Evolutionary conservation across 495 filamentous ascomycete species (phyloP).

Genomic region (Penicillium tannophilum): DNA sequence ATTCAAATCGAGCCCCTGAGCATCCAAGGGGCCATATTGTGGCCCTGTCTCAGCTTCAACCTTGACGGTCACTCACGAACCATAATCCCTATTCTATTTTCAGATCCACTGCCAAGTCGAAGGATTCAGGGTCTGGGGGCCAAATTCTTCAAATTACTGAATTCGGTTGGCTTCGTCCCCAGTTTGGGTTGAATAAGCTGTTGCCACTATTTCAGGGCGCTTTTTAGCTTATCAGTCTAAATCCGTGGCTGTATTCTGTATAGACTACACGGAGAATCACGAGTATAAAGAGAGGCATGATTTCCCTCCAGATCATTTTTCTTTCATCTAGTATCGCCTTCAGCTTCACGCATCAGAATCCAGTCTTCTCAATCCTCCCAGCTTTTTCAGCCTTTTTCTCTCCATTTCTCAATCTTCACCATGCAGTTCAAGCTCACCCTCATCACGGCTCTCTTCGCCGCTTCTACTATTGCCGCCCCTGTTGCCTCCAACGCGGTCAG

Average conservation of each 20-base stretch:
- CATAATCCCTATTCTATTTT: background rate
- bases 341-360: background rate
- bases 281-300: background rate
- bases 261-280: background rate
- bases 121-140: background rate
- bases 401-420: background rate
- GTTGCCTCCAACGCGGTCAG: constrained; percentile 2
- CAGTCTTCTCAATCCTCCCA: background rate
- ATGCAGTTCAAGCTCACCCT: constrained; percentile 11
- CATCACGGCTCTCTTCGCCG: constrained; percentile 10
- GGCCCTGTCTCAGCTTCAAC: background rate
- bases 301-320: background rate
- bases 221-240: background rate
- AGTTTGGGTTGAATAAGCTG: background rate
- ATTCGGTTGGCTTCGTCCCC: background rate
- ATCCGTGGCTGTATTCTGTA: background rate
- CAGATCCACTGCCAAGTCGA: background rate
- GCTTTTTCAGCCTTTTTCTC: background rate
- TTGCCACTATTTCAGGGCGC: background rate
- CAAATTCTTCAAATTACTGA: background rate
- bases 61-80: background rate
- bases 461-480: constrained; percentile 6
- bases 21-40: background rate
- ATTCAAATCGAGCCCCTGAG: background rate
- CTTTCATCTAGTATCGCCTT: background rate